Base-by-base conservation (phyloP, 495 filamentous ascomycete genomes). In the Penicillium crystallinum region DNA sequence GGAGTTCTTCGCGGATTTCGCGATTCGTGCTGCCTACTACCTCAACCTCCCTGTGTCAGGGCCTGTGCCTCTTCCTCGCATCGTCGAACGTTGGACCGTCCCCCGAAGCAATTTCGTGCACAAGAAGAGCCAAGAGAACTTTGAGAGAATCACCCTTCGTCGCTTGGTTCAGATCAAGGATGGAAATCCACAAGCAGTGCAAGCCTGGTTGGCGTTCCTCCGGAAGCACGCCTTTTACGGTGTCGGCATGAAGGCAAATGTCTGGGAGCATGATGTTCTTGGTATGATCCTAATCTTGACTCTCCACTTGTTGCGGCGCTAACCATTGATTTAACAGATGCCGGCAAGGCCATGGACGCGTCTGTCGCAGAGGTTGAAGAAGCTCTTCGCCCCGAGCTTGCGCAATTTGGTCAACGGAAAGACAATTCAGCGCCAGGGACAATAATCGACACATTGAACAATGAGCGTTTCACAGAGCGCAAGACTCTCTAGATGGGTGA, bases 61-160 rank as follows among this genome's bases (percentile, higher is more conserved):
- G 0, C 91, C 93, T 19, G 77, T 96, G 4, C 90, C 93, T n/a
- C 76, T 98, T 30, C 93, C 93, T 4, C 81, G 85, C 47, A 88
- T 90, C 37, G 83, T 79, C 15, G 85, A 97, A 72, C 79, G 90
- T 52, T 98, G 95, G 95, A 97, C 93, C 43, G 91, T 98, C 11
- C 92, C 91, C 22, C 82, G 81, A 63, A 83, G 81, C 57, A 86
- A 87, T 66, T 98, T 98, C 76, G 85, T 96, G 50, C 84, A 87
- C 77, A 98, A 98, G 75, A 98, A 97, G 75, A 86, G 82, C 51
- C 91, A 98, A 70, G 95, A 98, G 73, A 98, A 98, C 66, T 98
- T 92, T 63, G 91, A 96, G 75, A 80, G 93, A 15, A 85, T 90
- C 47, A 98, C 93, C 15, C 67, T 90, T 53, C 81, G 93, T 45